Evolutionary conservation across 1,284 basidiomycete genomes (phyloP), one percentile per base, ranked within the genome.

Genomic region (Tranzscheliella williamsii): DNA sequence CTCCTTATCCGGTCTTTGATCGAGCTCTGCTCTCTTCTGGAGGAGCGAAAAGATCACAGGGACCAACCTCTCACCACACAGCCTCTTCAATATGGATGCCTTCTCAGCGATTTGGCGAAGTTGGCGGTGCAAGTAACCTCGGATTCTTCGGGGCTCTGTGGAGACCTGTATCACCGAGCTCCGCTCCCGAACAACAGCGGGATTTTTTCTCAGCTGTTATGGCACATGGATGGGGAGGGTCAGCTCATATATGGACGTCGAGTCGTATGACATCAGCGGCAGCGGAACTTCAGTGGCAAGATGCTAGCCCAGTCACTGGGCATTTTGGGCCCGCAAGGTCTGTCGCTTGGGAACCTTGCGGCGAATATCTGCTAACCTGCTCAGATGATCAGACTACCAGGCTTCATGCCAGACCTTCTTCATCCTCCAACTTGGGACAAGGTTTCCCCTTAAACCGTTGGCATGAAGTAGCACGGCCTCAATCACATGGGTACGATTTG

Each of bases 1-100:
- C 44, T n/a, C 42, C 54, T 36, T 58, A 63, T 36, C 33, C 61
- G 17, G 27, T 38, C 9, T 54, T 62, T 22, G 87, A 86, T 42
- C 24, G 21, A 11, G 23, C 30, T 4, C 88, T 90, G 73, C 45
- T 68, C 24, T 62, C 65, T 9, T 41, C 46, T 16, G 44, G 17
- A 57, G 72, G 27, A 43, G 50, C 37, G 11, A 33, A 21, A 23
- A 39, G 34, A 29, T 38, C 60, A 40, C 48, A 32, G 18, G 42
- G 54, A 85, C 66, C 52, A 4, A 53, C 47, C 16, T 42, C 35
- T 9, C 40, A 54, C 27, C 51, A 61, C 12, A 51, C 63, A 24
- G 61, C 61, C 18, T 57, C 60, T 6, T 63, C 63, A 32, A 53
- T 75, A 38, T 77, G 75, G 75, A 56, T 75, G 38, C 67, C 75